These are phyloP conservation scores for Geranomyces michiganensis DNA, from an alignment of 192 early-diverging fungal species.

Conservation along the genomic window DNA sequence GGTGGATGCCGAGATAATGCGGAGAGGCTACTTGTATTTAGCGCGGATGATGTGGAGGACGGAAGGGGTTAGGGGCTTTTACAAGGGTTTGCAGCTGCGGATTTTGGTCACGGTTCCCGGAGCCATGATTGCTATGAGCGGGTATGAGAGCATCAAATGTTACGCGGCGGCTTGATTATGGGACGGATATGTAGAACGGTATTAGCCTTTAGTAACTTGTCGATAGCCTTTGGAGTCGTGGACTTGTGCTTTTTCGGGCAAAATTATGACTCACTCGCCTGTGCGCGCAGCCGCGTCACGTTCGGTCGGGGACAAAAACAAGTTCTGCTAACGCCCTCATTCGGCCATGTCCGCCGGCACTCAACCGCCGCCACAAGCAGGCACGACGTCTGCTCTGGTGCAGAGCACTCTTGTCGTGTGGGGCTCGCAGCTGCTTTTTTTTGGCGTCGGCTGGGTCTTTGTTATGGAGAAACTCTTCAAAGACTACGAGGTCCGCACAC, in stretches of 20 bases:
- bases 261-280: background rate
- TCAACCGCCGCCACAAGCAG: background rate
- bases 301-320: too few species aligned
- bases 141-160: conserved; percentile 50
- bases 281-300: too few species aligned
- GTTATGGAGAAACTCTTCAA: conserved; percentile 69
- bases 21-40: conserved; percentile 40
- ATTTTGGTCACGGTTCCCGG: conserved; percentile 47
- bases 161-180: conserved; percentile 12
- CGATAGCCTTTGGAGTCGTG: too few species aligned
- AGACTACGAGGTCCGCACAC: conserved; percentile 67
- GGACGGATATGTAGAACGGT: too few species aligned
- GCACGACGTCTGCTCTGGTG: conserved; percentile 18
- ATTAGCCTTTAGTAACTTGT: too few species aligned
- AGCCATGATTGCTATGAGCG: conserved; percentile 49
- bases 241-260: too few species aligned
- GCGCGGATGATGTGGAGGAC: conserved; percentile 31
- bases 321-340: too few species aligned
- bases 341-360: too few species aligned
- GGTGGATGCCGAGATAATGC: conserved; percentile 41
- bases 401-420: conserved; percentile 50
- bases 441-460: conserved; percentile 68
- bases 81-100: conserved; percentile 42
- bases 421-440: conserved; percentile 68
- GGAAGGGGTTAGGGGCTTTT: conserved; percentile 45